phyloP scores from a whole-genome alignment of 2,329 filamentous ascomycete species.

The Dactylonectria macrodidyma region DNA sequence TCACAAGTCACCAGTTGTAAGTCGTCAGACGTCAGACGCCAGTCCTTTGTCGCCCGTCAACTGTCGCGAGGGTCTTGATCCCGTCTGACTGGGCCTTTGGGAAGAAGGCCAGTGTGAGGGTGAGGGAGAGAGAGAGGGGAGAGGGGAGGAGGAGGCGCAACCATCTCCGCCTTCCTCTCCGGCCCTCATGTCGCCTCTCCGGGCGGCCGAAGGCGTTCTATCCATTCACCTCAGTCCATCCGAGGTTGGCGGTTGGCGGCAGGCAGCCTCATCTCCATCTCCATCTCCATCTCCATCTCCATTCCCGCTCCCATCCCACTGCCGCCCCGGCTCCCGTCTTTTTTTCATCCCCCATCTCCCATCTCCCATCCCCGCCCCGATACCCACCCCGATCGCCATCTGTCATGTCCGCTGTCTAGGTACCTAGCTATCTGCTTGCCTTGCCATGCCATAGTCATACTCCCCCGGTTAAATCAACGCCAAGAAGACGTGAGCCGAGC shows the following conservation, averaged over 20 bases:
- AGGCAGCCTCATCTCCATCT: not conserved
- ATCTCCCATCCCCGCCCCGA: not conserved
- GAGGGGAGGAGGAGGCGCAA: not conserved
- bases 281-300: not conserved
- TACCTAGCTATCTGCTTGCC: too few relatives aligned
- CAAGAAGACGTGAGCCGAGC: slow-evolving; percentile 11
- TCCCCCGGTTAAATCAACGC: slow-evolving; percentile 3
- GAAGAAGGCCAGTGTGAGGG: not conserved
- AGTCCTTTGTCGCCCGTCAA: not conserved
- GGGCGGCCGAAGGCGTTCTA: slow-evolving; percentile 26
- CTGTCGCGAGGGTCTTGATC: not conserved
- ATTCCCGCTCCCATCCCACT: not conserved
- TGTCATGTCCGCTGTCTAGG: not conserved
- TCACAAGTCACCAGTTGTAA: not conserved
- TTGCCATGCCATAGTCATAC: slow-evolving; percentile 3
- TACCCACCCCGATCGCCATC: not conserved
- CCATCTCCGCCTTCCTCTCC: slow-evolving; percentile 13
- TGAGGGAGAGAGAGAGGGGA: too few relatives aligned
- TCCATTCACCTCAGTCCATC: slow-evolving; percentile 14
- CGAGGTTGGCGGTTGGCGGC: slow-evolving; percentile 24
- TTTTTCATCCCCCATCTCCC: not conserved
- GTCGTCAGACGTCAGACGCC: not conserved
- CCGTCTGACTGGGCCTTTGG: slow-evolving; percentile 4
- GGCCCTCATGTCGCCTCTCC: slow-evolving; percentile 16
- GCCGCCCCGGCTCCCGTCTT: not conserved